phyloP scores from a whole-genome alignment of 345 rosid genomes.

The Physaria fendleri region DNA sequence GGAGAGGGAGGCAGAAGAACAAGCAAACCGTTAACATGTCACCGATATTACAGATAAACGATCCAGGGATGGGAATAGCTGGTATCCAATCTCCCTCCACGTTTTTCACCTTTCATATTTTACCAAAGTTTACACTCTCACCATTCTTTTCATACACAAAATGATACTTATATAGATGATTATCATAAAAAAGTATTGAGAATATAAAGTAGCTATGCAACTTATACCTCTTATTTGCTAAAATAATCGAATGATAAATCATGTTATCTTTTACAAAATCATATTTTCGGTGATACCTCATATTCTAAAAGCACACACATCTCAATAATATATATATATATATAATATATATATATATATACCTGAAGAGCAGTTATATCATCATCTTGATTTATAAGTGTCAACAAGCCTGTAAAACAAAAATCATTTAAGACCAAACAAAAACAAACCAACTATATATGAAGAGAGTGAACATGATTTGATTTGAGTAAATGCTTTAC shows the following conservation, averaged over 20 bases:
- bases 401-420: slow-evolving; percentile 40
- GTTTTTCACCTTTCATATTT: slow-evolving; percentile 46
- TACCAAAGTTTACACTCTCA: neutral
- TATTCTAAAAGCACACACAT: no score
- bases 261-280: neutral
- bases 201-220: neutral
- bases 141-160: neutral
- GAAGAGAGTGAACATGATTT: neutral
- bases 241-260: neutral
- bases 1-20: neutral
- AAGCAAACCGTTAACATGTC: slow-evolving; percentile 71
- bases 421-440: neutral
- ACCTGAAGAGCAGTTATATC: slow-evolving; percentile 75
- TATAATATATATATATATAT: no score
- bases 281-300: no score
- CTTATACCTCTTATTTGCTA: neutral
- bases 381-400: slow-evolving; percentile 81
- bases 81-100: slow-evolving; percentile 64
- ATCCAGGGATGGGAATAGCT: slow-evolving; percentile 60
- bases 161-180: neutral
- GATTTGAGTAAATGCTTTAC: neutral
- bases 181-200: neutral
- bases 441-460: neutral
- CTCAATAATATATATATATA: no score
- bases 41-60: slow-evolving; percentile 80